Conservation (phyloP, 768 basidiomycete genomes). For the Rhodotorula sphaerocarpa region DNA sequence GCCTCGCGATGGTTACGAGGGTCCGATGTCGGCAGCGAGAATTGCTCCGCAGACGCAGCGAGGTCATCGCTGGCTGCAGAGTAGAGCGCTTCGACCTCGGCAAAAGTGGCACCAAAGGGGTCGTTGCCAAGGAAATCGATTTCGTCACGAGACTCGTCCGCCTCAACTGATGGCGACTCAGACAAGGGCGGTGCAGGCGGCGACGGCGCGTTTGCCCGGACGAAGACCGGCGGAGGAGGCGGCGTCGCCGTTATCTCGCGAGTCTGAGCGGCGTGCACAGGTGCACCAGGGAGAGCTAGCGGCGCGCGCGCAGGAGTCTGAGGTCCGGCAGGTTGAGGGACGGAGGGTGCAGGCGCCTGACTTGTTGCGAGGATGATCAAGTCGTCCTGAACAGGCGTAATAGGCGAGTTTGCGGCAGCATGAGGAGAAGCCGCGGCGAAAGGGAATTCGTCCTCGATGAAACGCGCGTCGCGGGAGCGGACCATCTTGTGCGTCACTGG, state of each 20-base stretch:
- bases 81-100: neutral
- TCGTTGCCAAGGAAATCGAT: neutral
- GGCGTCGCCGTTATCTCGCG: neutral
- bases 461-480: neutral
- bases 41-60: neutral
- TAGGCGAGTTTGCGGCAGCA: neutral
- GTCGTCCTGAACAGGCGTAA: too few species aligned
- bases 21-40: neutral
- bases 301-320: neutral
- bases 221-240: too few species aligned
- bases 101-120: neutral
- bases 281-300: neutral
- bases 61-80: neutral
- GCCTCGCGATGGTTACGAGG: constrained; percentile 10
- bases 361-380: too few species aligned
- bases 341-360: neutral
- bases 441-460: constrained; percentile 11
- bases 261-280: too few species aligned
- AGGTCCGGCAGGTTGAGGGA: too few species aligned
- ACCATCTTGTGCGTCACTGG: neutral
- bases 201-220: neutral
- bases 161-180: neutral
- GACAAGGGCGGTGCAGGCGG: constrained; percentile 1
- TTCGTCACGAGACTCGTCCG: neutral
- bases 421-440: neutral